These are phyloP conservation scores for Thelephora ganbajun DNA, from an alignment of 768 basidiomycete genomes.

Conservation along the genomic window DNA sequence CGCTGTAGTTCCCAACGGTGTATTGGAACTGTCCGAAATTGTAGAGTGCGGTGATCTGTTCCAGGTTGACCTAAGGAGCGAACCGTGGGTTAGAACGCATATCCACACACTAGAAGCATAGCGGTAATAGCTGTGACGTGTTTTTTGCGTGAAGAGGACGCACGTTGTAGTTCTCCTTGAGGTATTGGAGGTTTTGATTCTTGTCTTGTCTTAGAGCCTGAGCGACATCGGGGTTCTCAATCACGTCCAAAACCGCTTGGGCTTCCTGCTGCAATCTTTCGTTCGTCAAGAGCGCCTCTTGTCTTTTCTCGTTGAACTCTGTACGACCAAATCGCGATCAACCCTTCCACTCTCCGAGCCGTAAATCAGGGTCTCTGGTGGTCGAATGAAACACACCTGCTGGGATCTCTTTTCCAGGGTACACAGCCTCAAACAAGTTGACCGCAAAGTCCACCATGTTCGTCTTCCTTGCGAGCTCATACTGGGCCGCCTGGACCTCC, in stretches of 20 bases:
- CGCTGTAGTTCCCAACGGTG: conserved; percentile 94
- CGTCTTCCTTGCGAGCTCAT: conserved; percentile 93
- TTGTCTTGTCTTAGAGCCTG: conserved; percentile 92
- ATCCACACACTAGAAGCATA: conserved; percentile 1
- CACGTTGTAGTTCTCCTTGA: conserved; percentile 87
- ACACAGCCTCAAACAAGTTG: conserved; percentile 62
- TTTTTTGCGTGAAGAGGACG: conserved; percentile 14
- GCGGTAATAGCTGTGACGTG: neutral
- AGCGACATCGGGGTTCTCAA: conserved; percentile 93
- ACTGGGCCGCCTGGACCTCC: conserved; percentile 81
- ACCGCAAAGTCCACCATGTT: conserved; percentile 97
- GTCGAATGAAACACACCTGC: conserved; percentile 50
- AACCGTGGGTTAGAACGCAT: neutral
- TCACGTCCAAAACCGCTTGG: conserved; percentile 86
- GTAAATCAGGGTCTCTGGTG: too few species aligned
- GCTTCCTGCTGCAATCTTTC: conserved; percentile 82
- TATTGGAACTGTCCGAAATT: conserved; percentile 99
- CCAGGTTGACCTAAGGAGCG: conserved; percentile 66
- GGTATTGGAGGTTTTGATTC: conserved; percentile 87
- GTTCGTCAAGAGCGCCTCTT: conserved; percentile 71
- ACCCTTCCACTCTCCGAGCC: neutral
- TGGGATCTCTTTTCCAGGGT: conserved; percentile 59
- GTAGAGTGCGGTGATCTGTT: conserved; percentile 92
- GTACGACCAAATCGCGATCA: neutral
- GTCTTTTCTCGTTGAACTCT: conserved; percentile 81